phyloP scores from a whole-genome alignment of 2,329 filamentous ascomycete genomes.

The Hyphodiscus sp. region DNA sequence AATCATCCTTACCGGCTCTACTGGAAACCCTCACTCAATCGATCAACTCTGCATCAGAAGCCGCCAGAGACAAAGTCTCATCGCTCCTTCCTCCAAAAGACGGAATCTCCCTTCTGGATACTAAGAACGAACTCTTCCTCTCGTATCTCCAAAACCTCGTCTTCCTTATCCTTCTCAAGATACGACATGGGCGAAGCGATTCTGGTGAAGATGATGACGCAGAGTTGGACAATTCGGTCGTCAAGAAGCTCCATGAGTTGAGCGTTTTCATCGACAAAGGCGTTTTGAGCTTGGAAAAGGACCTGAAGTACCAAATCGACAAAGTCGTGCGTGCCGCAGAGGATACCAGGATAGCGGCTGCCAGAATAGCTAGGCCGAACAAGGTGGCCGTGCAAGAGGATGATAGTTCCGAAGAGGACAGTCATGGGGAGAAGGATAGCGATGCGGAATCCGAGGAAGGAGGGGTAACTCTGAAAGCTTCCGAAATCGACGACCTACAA shows the following conservation, averaged over 20 bases:
- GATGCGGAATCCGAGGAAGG: slow-evolving; percentile 20
- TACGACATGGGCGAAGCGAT: slow-evolving; percentile 48
- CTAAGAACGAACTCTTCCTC: slow-evolving; percentile 95
- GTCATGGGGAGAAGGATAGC: slow-evolving; percentile 32
- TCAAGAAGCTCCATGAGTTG: slow-evolving; percentile 83
- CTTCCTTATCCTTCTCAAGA: slow-evolving; percentile 75
- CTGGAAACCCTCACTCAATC: slow-evolving; percentile 52
- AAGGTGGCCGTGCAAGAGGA: slow-evolving; percentile 6
- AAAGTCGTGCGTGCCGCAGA: slow-evolving; percentile 86
- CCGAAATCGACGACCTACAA: slow-evolving; percentile 50
- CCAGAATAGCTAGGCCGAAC: not conserved
- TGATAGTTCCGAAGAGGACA: slow-evolving; percentile 16
- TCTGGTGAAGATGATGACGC: slow-evolving; percentile 33
- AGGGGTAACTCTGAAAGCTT: slow-evolving; percentile 18
- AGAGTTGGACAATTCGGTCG: slow-evolving; percentile 57
- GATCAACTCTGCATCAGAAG: slow-evolving; percentile 54
- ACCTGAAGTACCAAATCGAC: slow-evolving; percentile 92
- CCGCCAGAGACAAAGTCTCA: slow-evolving; percentile 52
- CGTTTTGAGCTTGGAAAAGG: slow-evolving; percentile 80
- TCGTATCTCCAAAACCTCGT: slow-evolving; percentile 94
- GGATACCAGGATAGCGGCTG: slow-evolving; percentile 33
- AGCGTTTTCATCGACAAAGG: slow-evolving; percentile 92
- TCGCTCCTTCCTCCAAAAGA: slow-evolving; percentile 67
- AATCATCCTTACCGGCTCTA: slow-evolving; percentile 42
- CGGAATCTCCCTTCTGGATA: slow-evolving; percentile 89